Percentiles rank a stretch among this genome's conserved stretches.
Evolutionary conservation across 441 rosid genomes (phyloP).

Genomic region (Rhodomyrtus psidioides): DNA sequence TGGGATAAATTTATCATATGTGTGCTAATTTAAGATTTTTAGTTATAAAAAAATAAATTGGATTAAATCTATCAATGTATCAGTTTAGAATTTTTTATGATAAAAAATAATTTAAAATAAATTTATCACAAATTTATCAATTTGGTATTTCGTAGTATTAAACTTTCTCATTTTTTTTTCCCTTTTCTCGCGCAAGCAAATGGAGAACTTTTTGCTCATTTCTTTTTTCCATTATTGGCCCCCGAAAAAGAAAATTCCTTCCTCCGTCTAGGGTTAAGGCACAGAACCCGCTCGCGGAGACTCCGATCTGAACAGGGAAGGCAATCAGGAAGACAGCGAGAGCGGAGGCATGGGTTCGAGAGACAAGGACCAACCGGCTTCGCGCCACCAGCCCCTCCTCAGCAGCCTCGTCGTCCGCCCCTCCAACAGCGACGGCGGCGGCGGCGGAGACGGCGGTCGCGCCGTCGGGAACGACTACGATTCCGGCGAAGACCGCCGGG

Average conservation of each 20-base stretch:
- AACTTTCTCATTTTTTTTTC: too few relatives aligned
- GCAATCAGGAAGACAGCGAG: constrained; percentile 2
- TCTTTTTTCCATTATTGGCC: background rate
- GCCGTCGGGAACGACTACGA: constrained; percentile 45
- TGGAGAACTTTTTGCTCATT: background rate
- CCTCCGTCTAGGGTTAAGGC: constrained; percentile 21
- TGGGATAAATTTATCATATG: too few relatives aligned
- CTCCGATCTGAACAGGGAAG: background rate
- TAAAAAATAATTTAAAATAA: too few relatives aligned
- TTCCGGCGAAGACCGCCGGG: constrained; percentile 65
- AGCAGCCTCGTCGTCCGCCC: constrained; percentile 89
- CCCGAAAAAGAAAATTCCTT: background rate
- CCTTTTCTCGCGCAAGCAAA: background rate
- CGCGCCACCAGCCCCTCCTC: constrained; percentile 69
- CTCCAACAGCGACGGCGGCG: constrained; percentile 45
- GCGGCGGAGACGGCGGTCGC: constrained; percentile 17
- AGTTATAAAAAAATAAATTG: too few relatives aligned
- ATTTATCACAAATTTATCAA: too few relatives aligned
- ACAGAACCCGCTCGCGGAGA: background rate
- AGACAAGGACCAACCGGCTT: constrained; percentile 48
- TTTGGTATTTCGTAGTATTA: too few relatives aligned
- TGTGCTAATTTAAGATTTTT: too few relatives aligned
- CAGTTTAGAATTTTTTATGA: too few relatives aligned
- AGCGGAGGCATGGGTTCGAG: constrained; percentile 43
- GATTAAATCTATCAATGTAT: too few relatives aligned